Evolutionary conservation across 2,329 filamentous ascomycete genomes (phyloP), one percentile per base, ranked within the genome.

Genomic region (Fusarium pseudograminearum): DNA sequence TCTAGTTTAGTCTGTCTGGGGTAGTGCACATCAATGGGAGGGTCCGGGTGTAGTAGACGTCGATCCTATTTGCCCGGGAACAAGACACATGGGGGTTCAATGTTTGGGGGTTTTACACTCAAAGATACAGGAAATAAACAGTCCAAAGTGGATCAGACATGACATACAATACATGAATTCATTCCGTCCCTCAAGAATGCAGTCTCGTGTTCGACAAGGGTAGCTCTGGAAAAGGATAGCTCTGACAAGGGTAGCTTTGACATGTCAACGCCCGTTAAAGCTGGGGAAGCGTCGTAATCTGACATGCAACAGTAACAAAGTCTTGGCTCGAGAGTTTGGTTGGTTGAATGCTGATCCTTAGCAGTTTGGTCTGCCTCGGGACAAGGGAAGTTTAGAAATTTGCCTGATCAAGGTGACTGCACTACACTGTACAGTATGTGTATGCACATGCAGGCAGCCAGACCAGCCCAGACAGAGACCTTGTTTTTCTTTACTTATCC

Each of bases 341-440:
- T 63, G 56, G 31, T 50, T 34, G 41, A 15, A 36, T 38, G 51
- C 52, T 36, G 63, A 58, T 51, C 38, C 40, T 22, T 38, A 18
- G 31, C 18, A 15, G 26, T 20, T 57, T 40, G 41, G 20, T 44
- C 36, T 26, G 46, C 41, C 22, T 48, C 72, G 72, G 71, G 57
- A 72, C 30, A 67, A 73, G 61, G 69, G 67, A 73, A 45, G 41
- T 64, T 67, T 52, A 70, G 60, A 61, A 62, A 73, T 64, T 64
- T 73, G 46, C 63, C 41, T 51, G 55, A 65, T 55, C 20, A 14
- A 55, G 52, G 38, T 53, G 34, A 34, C 38, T 28, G 38, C 50
- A 48, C 57, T 28, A 18, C 53, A 48, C 57, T 63, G 45, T 48
- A 33, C 24, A 31, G 30, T 57, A 33, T 64, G 31, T 48, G 41